Conservation (phyloP, 768 basidiomycete genomes). For the Pholiota molesta region DNA sequence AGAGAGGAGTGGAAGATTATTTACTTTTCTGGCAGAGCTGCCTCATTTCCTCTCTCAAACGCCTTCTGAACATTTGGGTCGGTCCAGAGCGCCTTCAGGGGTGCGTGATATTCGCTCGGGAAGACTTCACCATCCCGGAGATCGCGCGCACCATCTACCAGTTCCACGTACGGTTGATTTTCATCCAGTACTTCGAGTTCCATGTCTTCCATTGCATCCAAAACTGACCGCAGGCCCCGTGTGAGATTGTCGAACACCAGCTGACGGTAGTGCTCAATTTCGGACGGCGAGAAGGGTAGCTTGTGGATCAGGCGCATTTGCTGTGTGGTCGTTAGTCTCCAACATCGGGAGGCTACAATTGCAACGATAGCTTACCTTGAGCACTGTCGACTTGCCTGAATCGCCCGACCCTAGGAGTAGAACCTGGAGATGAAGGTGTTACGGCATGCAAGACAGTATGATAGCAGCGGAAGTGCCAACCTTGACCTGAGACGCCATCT, state of each 20-base stretch:
- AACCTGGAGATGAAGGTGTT: constrained; percentile 48
- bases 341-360: neutral
- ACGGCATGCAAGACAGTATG: constrained; percentile 6
- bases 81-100: constrained; percentile 73
- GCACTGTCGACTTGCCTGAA: constrained; percentile 90
- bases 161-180: constrained; percentile 57
- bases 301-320: constrained; percentile 98
- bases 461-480: constrained; percentile 35
- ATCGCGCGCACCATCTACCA: constrained; percentile 71
- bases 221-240: constrained; percentile 77
- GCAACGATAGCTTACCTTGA: constrained; percentile 61
- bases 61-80: constrained; percentile 77
- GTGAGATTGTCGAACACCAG: constrained; percentile 93
- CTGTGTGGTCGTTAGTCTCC: constrained; percentile 35
- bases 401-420: constrained; percentile 92
- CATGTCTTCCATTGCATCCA: constrained; percentile 92
- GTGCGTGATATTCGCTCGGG: constrained; percentile 65
- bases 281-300: constrained; percentile 77
- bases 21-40: constrained; percentile 89
- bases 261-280: constrained; percentile 89
- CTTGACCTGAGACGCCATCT: constrained; percentile 76
- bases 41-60: constrained; percentile 86
- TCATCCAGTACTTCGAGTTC: constrained; percentile 70
- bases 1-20: constrained; percentile 22
- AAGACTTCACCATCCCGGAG: constrained; percentile 82